Evolutionary conservation across 495 filamentous ascomycete species (phyloP).

Genomic region (Neurospora discreta): DNA sequence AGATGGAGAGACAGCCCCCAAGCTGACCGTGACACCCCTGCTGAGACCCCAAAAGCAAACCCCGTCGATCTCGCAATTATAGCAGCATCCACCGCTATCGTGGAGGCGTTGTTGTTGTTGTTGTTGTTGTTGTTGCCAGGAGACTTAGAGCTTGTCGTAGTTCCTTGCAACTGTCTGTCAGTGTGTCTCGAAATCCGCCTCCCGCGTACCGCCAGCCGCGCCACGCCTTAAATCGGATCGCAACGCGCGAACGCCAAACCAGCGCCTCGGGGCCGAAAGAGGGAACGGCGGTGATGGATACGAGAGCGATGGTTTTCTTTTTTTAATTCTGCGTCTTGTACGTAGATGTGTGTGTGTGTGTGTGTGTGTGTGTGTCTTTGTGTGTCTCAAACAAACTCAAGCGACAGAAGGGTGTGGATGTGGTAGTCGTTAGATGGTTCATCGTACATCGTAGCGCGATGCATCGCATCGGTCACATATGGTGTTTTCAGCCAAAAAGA

Average conservation of each 20-base stretch:
- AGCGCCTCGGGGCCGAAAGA: background rate
- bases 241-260: background rate
- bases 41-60: background rate
- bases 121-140: no score
- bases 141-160: no score
- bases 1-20: no score
- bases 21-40: background rate
- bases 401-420: background rate
- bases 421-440: background rate
- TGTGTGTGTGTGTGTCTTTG: background rate
- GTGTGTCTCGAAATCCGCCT: background rate
- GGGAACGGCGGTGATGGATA: background rate
- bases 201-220: background rate
- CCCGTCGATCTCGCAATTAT: background rate
- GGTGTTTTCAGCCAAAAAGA: background rate
- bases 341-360: no score
- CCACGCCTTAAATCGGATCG: background rate
- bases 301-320: background rate
- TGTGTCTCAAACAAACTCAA: background rate
- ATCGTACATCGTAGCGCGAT: background rate
- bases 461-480: background rate
- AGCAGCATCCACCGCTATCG: background rate
- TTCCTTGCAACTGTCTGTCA: background rate
- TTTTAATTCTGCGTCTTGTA: no score
- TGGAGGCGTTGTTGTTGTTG: no score